Base-by-base conservation (phyloP, 2,329 filamentous ascomycete genomes). In the Monosporascus sp. region DNA sequence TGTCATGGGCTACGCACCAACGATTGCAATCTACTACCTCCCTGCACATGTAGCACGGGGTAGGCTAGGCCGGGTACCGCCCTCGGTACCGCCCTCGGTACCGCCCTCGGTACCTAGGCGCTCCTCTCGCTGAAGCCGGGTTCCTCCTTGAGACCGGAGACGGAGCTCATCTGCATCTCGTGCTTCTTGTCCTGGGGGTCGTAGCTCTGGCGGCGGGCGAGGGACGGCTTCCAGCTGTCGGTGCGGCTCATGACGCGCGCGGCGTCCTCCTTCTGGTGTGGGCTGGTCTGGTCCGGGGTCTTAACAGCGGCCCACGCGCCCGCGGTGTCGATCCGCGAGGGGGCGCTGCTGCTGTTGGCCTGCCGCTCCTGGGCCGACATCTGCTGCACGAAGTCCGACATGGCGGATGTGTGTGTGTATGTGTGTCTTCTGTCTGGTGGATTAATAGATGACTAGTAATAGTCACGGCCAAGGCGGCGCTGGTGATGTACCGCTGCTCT, bases 151-250 rank as follows among this genome's bases (percentile, higher is more conserved):
- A 70, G 68, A 37, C 62, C 63, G 31, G 57, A 55, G 31, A 77
- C 69, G 52, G 64, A 68, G 47, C 65, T 68, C 76, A 80, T 77
- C 60, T 80, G 78, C 67, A 78, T 61, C 51, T 68, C 68, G 57
- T 74, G 79, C 66, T 80, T 81, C 65, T 74, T 73, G 63, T 81
- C 80, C 66, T 84, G 76, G 37, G 71, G 70, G 61, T 70, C 75
- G 72, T 76, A 84, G 68, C 78, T 80, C 64, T 77, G 76, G 47
- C 52, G 55, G 47, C 78, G 74, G 58, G 73, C 67, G 51, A 74
- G 59, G 18, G 63, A 60, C 7, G 80, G 80, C 59, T 72, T 73
- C 80, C 80, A 83, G n/a, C 62, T 63, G 3, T 62, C 63, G 5
- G 70, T 72, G 54, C 59, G 56, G 53, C 58, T 63, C 65, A 72